These are phyloP conservation scores for Puccinia coronata DNA, from an alignment of 1,284 basidiomycete genomes.

Conservation along the genomic window DNA sequence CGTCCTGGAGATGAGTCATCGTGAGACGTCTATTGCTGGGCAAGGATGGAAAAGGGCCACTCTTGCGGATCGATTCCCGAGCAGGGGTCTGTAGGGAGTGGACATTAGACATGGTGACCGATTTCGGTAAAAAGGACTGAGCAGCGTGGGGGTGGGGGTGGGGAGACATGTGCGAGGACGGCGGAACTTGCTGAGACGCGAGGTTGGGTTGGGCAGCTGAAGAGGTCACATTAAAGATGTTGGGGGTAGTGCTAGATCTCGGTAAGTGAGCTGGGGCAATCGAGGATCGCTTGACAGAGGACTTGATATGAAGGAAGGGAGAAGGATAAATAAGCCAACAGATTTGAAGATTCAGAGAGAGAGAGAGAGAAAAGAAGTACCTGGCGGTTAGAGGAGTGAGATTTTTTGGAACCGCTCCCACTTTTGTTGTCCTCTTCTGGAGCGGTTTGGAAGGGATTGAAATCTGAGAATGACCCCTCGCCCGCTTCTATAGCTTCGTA, in stretches of 20 bases:
- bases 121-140: conserved; percentile 44
- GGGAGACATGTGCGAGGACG: background rate
- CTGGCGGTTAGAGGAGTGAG: conserved; percentile 24
- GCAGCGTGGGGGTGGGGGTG: conserved; percentile 24
- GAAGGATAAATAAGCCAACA: background rate
- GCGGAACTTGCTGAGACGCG: conserved; percentile 3
- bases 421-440: conserved; percentile 60
- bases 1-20: conserved; percentile 27
- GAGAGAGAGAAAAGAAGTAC: conserved; percentile 15
- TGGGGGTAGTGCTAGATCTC: conserved; percentile 29
- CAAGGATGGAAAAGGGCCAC: conserved; percentile 29
- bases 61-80: conserved; percentile 25
- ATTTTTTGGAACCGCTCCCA: conserved; percentile 46
- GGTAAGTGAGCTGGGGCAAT: conserved; percentile 16
- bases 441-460: conserved; percentile 64
- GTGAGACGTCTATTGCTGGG: conserved; percentile 4
- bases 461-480: conserved; percentile 62
- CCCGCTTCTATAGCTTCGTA: conserved; percentile 44
- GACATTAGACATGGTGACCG: conserved; percentile 39
- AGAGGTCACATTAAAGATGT: conserved; percentile 9
- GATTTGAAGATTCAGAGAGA: background rate
- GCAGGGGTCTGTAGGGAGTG: conserved; percentile 35
- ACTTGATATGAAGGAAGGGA: background rate
- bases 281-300: conserved; percentile 22
- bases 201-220: conserved; percentile 5